Evolutionary conservation across 2,329 filamentous ascomycete species (phyloP).

Genomic region (Paecilomyces variotii): DNA sequence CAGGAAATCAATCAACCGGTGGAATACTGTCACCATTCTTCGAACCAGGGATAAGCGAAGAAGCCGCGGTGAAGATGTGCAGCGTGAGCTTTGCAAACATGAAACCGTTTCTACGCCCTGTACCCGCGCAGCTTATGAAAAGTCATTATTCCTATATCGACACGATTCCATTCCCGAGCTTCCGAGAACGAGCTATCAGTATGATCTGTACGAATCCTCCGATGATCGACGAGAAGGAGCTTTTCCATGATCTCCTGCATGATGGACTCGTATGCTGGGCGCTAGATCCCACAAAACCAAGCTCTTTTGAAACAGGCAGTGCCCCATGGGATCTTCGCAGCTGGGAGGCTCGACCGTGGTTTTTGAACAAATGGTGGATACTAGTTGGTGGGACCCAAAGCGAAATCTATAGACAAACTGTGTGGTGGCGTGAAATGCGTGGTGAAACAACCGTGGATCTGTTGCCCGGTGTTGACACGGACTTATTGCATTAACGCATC

Average conservation of each 20-base stretch:
- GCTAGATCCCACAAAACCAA: background rate
- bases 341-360: conserved; percentile 40
- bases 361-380: conserved; percentile 35
- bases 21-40: background rate
- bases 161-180: background rate
- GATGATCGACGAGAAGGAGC: conserved; percentile 1
- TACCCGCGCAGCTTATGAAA: background rate
- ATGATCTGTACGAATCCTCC: background rate
- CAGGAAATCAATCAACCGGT: background rate
- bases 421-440: conserved; percentile 14
- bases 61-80: background rate
- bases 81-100: background rate
- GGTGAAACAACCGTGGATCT: conserved; percentile 3
- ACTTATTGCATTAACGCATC: background rate
- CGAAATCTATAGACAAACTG: conserved; percentile 22
- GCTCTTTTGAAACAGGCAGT: conserved; percentile 16
- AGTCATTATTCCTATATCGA: background rate
- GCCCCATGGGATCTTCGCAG: conserved; percentile 40
- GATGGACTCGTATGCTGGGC: conserved; percentile 8
- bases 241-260: conserved; percentile 6
- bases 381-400: conserved; percentile 30
- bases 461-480: background rate
- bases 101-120: background rate
- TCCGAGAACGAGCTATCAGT: background rate
- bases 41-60: background rate